These are phyloP conservation scores for Drechslerella stenobrocha DNA, from an alignment of 2,329 filamentous ascomycete genomes.

Conservation along the genomic window DNA sequence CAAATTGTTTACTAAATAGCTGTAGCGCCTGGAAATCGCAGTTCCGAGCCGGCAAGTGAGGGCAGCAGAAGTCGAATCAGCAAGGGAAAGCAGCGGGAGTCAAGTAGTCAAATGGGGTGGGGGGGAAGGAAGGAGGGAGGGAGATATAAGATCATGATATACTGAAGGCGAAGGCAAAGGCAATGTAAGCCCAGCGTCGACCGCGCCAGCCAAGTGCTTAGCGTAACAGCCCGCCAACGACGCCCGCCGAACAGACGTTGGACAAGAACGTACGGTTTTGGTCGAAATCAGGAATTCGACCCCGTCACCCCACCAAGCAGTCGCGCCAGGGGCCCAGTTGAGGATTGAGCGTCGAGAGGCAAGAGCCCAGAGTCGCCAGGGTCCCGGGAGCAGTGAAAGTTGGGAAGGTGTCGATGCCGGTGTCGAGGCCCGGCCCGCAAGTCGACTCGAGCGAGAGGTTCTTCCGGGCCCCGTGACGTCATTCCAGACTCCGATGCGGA, in stretches of 20 bases:
- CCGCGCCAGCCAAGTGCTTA: slow-evolving; percentile 5
- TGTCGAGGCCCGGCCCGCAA: too few relatives aligned
- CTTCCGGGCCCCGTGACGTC: too few relatives aligned
- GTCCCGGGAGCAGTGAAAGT: too few relatives aligned
- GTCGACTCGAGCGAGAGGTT: too few relatives aligned
- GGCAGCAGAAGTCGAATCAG: neutral
- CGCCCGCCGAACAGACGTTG: neutral
- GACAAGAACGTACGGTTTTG: slow-evolving; percentile 2
- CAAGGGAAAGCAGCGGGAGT: neutral
- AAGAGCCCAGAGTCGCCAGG: too few relatives aligned
- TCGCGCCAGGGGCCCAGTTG: neutral
- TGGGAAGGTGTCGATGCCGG: too few relatives aligned
- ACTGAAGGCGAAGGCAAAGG: neutral
- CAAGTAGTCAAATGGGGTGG: neutral
- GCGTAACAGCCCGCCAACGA: neutral
- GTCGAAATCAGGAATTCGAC: slow-evolving; percentile 6
- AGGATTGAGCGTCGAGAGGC: neutral
- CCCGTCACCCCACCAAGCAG: slow-evolving; percentile 2
- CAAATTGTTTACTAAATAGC: too few relatives aligned
- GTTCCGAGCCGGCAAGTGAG: neutral
- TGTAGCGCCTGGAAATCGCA: too few relatives aligned
- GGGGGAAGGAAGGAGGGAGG: neutral
- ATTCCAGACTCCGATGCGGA: too few relatives aligned
- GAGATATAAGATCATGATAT: neutral
- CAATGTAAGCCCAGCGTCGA: slow-evolving; percentile 1